Evolutionary conservation across 2,329 filamentous ascomycete genomes (phyloP), one percentile per base, ranked within the genome.

Genomic region (Fusarium sterilihyphosum): DNA sequence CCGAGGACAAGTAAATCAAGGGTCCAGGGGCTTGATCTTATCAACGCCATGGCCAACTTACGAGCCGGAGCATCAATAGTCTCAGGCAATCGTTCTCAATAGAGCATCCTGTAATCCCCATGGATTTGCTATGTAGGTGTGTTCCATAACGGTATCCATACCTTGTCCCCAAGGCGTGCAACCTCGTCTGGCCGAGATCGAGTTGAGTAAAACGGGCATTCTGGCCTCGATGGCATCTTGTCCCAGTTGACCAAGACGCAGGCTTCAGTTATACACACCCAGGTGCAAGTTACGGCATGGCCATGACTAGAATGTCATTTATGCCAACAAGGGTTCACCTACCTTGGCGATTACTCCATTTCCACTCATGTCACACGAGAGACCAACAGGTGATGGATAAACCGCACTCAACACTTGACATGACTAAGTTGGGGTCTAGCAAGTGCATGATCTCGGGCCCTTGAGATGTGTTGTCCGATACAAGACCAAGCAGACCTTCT

Each of bases 21-120:
- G 74, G 74, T 74, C 72, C 67, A 62, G 70, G 62, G 63, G 67
- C 56, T 67, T 74, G 63, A 73, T 46, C 71, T 61, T 63, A 73
- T 69, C 63, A 60, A 65, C 59, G 50, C 70, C 60, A 72, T 70
- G 63, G 64, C 60, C 60, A 61, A 53, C 61, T 65, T 38, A 59
- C 33, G 33, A 60, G 56, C 59, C 38, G 56, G 63, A 46, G 61
- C 54, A 47, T 69, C 60, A 52, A 62, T 70, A 75, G 65, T 61
- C 41, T 26, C 35, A 29, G 49, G 35, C 43, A 49, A 63, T 62
- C 60, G 57, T 63, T 47, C 50, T 38, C 26, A 67, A 58, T 35
- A 61, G 61, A 67, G 37, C 44, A 46, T 54, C 31, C 33, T 49
- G 31, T 22, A 20, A 38, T 53, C 24, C 33, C 33, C 33, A 22